These are phyloP conservation scores for Sarcodon aspratus DNA, from an alignment of 768 basidiomycete genomes.

Conservation along the genomic window DNA sequence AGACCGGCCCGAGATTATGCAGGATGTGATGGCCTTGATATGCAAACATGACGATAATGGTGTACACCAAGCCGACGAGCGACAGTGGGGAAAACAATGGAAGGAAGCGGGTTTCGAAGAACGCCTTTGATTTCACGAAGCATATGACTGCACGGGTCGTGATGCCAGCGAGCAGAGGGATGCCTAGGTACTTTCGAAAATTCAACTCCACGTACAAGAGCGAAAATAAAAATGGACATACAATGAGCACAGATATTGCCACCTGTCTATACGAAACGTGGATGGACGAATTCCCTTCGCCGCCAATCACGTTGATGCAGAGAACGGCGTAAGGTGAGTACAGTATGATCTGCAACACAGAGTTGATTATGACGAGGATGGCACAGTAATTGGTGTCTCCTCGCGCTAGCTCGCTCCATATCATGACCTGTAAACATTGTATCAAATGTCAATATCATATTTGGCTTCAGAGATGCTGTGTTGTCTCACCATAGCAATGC, in stretches of 20 bases:
- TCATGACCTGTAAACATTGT: conserved; percentile 37
- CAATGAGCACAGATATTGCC: conserved; percentile 60
- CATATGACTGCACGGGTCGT: conserved; percentile 53
- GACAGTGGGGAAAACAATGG: conserved; percentile 58
- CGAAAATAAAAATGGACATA: conserved; percentile 24
- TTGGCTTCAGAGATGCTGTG: not conserved
- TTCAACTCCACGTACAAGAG: not conserved
- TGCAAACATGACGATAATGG: conserved; percentile 64
- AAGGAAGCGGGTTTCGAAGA: conserved; percentile 51
- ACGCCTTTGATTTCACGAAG: conserved; percentile 27
- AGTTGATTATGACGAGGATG: conserved; percentile 73
- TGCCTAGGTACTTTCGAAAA: conserved; percentile 59
- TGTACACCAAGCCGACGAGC: conserved; percentile 70
- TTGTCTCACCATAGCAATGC: conserved; percentile 23
- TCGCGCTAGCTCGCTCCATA: conserved; percentile 68
- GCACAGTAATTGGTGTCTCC: conserved; percentile 69
- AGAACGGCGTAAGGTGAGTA: conserved; percentile 66
- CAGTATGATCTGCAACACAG: conserved; percentile 64
- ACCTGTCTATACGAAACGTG: conserved; percentile 46
- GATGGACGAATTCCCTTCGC: conserved; percentile 21
- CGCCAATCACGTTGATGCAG: conserved; percentile 64
- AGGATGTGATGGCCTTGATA: conserved; percentile 52
- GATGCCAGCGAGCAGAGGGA: conserved; percentile 63
- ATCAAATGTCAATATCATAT: conserved; percentile 31
- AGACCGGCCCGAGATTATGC: conserved; percentile 63